Evolutionary conservation across 495 filamentous ascomycete species (phyloP), one percentile per base, ranked within the genome.

Genomic region (Penicillium pulvis): DNA sequence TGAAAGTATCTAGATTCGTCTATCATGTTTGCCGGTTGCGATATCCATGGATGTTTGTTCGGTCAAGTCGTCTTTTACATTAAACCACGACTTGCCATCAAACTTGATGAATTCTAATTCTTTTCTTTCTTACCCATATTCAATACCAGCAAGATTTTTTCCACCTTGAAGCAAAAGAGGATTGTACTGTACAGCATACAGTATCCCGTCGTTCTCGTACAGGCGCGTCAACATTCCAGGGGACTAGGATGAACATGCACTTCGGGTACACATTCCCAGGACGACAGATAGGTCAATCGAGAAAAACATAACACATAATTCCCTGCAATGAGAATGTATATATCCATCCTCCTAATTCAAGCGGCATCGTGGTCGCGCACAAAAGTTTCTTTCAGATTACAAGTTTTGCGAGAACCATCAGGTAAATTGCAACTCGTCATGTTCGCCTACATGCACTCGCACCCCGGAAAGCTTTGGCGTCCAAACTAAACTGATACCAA

Each of bases 361-460:
- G 55, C 58, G 4, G 52, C 58, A 45, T 60, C 16, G 2, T 45
- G 51, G 41, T 43, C 45, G 17, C 58, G 58, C 19, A 20, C 46
- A 11, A 60, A 59, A 1, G 51, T 44, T 19, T 59, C 57, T n/a
- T 51, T 28, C 16, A 55, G 6, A 44, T 55, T 50, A 19, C 45
- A 51, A 3, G 51, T 59, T n/a, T 59, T 59, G 23, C 55, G 57
- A 1, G 57, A 35, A 12, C 51, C 57, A 31, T 51, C 23, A 11
- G 45, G 36, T 33, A 60, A 28, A 30, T 55, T 60, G 26, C 55
- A 55, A 28, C 57, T 60, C n/a, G 57, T 55, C 51, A 60, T 55
- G 51, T 55, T 55, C 17, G 57, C 57, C 57, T 36, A 60, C 57
- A 51, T 60, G 11, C 51, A 55, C 6, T 55, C 44, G 11, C 55